Evolutionary conservation across 768 basidiomycete species (phyloP).

Genomic region (Boletus reticulatus): DNA sequence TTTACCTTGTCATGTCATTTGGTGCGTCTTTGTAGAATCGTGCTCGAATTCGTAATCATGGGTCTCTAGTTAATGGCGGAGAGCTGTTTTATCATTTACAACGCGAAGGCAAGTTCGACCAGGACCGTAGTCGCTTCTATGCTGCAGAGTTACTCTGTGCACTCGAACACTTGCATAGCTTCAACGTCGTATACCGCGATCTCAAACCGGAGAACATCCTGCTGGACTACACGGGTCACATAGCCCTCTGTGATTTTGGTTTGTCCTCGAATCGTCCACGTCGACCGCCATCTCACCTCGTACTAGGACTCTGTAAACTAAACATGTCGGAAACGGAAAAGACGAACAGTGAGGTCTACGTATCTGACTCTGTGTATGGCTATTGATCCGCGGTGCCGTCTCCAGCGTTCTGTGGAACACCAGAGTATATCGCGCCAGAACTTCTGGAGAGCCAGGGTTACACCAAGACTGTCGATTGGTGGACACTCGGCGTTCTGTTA

Average conservation of each 20-base stretch:
- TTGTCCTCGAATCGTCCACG: conserved; percentile 4
- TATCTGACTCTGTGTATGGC: background rate
- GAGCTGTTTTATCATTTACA: conserved; percentile 98
- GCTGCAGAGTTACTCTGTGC: conserved; percentile 96
- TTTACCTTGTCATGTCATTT: conserved; percentile 97
- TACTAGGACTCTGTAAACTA: conserved; percentile 77
- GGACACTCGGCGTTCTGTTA: conserved; percentile 94
- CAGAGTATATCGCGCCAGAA: conserved; percentile 98
- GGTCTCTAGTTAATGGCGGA: conserved; percentile 80
- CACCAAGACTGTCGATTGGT: conserved; percentile 99
- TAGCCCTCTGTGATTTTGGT: conserved; percentile 97
- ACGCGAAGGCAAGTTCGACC: conserved; percentile 94
- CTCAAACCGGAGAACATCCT: conserved; percentile 98
- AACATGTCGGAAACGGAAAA: conserved; percentile 99
- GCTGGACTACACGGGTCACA: conserved; percentile 96
- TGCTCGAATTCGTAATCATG: background rate
- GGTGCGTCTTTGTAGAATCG: conserved; percentile 42
- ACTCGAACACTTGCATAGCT: conserved; percentile 92
- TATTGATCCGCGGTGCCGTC: conserved; percentile 3
- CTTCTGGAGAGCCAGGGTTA: conserved; percentile 95
- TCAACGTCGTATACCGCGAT: conserved; percentile 98
- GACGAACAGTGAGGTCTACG: conserved; percentile 74
- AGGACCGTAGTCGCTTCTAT: conserved; percentile 91
- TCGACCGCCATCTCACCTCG: background rate
- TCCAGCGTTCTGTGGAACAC: conserved; percentile 94